Conservation (phyloP, 139 green algal genomes). For the Medakamo hakoo region DNA sequence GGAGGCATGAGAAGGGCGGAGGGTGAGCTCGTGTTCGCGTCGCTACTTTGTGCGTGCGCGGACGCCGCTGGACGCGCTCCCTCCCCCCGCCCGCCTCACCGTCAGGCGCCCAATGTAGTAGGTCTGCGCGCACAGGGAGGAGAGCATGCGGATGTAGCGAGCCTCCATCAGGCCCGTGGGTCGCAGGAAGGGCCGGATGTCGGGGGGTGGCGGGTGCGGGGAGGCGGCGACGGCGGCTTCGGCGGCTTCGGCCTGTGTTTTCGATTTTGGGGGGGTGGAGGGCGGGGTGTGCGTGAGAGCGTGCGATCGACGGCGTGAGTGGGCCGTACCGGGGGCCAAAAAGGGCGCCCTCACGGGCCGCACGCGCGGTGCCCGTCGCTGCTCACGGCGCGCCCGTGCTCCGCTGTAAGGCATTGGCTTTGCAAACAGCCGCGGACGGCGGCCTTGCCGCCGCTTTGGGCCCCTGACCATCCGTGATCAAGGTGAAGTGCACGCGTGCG, state of each 20-base stretch:
- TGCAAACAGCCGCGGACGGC: no score
- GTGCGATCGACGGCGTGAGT: not conserved
- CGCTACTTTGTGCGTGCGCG: not conserved
- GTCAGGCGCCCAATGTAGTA: constrained; percentile 37
- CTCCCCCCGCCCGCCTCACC: constrained; percentile 5
- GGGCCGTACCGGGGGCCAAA: no score
- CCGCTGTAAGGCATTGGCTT: no score
- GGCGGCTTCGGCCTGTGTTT: not conserved
- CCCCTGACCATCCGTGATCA: no score
- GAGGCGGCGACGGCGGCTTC: not conserved
- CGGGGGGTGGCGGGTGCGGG: constrained; percentile 11
- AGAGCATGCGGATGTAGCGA: constrained; percentile 39
- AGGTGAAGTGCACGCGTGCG: no score
- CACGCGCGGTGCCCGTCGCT: no score
- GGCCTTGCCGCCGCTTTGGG: no score
- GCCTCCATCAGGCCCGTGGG: constrained; percentile 32
- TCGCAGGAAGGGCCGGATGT: constrained; percentile 34
- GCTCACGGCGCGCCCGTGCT: no score
- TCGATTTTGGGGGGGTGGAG: not conserved
- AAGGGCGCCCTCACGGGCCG: no score
- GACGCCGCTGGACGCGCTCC: no score
- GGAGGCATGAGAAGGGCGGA: not conserved
- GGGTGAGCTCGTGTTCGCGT: not conserved
- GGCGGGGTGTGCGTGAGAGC: no score
- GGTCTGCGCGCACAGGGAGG: constrained; percentile 28